phyloP scores from a whole-genome alignment of 192 early-diverging fungal genomes.

The Rhizoclosmatium sp. region DNA sequence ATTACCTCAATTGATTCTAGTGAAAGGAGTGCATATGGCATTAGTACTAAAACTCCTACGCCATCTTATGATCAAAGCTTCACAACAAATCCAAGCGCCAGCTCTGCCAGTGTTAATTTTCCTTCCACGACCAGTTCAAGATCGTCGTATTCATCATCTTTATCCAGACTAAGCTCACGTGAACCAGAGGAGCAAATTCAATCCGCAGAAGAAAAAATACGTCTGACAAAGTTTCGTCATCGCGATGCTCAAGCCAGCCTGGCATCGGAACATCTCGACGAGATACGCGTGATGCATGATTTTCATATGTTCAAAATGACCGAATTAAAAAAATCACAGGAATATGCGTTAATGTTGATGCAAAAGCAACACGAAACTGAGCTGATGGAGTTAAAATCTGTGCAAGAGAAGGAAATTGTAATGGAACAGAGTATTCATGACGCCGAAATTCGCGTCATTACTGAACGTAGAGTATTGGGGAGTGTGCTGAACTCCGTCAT shows the following conservation, averaged over 20 bases:
- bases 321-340: background rate
- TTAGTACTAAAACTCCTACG: too few relatives aligned
- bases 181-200: background rate
- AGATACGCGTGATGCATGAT: background rate
- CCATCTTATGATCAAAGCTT: too few relatives aligned
- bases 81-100: too few relatives aligned
- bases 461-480: conserved; percentile 47
- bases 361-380: conserved; percentile 6
- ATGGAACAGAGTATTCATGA: conserved; percentile 52
- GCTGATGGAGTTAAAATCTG: conserved; percentile 17
- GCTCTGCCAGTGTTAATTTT: too few relatives aligned
- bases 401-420: conserved; percentile 52
- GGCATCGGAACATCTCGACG: background rate
- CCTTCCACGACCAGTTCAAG: too few relatives aligned
- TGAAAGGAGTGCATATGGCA: too few relatives aligned
- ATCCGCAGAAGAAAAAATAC: background rate
- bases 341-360: background rate
- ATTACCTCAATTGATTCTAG: too few relatives aligned
- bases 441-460: conserved; percentile 43
- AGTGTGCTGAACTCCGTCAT: conserved; percentile 44
- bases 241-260: background rate
- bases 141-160: too few relatives aligned
- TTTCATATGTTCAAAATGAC: background rate
- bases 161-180: background rate
- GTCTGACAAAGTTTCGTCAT: background rate